Conservation (phyloP, 2,329 filamentous ascomycete species). For the Botrytis deweyae region DNA sequence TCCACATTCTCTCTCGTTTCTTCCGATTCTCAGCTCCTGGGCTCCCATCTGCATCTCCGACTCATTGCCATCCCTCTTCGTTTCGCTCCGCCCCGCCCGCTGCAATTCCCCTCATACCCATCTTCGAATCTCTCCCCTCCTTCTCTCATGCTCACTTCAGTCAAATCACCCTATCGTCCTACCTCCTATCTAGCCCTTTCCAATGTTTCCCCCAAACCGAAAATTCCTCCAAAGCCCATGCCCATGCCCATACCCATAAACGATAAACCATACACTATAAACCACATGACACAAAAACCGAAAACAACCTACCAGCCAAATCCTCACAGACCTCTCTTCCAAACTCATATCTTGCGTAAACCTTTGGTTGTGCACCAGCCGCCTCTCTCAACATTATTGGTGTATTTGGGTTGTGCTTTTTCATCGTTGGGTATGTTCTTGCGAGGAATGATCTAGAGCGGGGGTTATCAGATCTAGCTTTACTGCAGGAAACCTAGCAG, state of each 20-base stretch:
- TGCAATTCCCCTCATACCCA: not conserved
- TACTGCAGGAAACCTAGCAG: not conserved
- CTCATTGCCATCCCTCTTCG: not conserved
- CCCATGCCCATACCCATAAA: not conserved
- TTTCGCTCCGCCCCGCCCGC: not conserved
- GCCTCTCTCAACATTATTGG: conserved; percentile 97
- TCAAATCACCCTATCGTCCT: too few relatives aligned
- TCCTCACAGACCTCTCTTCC: conserved; percentile 67
- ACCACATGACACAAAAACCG: not conserved
- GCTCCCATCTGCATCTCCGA: not conserved
- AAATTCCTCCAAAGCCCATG: not conserved
- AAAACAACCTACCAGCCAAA: conserved; percentile 51
- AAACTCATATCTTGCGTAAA: conserved; percentile 87
- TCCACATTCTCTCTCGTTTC: conserved; percentile 29
- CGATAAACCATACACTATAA: not conserved
- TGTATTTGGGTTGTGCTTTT: conserved; percentile 94
- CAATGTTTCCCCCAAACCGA: not conserved
- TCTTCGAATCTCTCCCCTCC: not conserved
- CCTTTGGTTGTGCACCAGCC: conserved; percentile 74
- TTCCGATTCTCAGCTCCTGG: not conserved
- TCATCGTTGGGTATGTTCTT: conserved; percentile 95
- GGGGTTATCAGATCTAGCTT: conserved; percentile 3
- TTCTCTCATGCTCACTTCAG: too few relatives aligned
- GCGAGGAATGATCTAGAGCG: conserved; percentile 78
- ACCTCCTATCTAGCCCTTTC: not conserved